A percentile compares a stretch with the other conserved stretches of the same genome.
Conservation (phyloP, 306 rosid genomes). For the Lotus japonicus region DNA sequence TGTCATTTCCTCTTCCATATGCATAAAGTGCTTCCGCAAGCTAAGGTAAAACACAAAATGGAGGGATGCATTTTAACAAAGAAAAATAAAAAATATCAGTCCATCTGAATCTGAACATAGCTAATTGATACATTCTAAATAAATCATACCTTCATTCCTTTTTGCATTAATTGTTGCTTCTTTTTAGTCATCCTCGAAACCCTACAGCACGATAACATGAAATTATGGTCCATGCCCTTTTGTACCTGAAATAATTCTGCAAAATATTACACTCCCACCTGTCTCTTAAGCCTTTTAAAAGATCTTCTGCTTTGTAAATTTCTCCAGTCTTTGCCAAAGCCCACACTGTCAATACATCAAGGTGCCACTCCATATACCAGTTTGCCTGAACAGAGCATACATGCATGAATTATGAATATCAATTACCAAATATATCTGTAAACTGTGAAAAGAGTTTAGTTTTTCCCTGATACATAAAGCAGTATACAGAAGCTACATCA, state of each 20-base stretch:
- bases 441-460: background rate
- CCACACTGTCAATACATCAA: conserved; percentile 64
- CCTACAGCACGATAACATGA: conserved; percentile 34
- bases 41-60: conserved; percentile 33
- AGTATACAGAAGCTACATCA: background rate
- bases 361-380: conserved; percentile 83
- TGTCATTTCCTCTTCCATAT: conserved; percentile 60
- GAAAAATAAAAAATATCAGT: background rate
- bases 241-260: background rate
- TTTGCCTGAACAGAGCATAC: conserved; percentile 40
- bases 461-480: background rate
- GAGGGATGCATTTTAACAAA: background rate
- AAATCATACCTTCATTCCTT: conserved; percentile 54
- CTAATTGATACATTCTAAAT: background rate
- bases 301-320: conserved; percentile 53
- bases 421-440: background rate
- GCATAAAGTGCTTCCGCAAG: conserved; percentile 84
- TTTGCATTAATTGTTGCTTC: conserved; percentile 56
- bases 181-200: conserved; percentile 46
- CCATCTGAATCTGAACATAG: background rate
- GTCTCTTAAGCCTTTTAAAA: conserved; percentile 56
- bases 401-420: conserved; percentile 2
- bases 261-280: conserved; percentile 40
- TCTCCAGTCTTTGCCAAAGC: conserved; percentile 57
- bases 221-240: background rate